A percentile compares a stretch with the other conserved stretches of the same genome.
Evolutionary conservation across 192 early-diverging fungal species (phyloP).

Genomic region (Coemansia sp.): DNA sequence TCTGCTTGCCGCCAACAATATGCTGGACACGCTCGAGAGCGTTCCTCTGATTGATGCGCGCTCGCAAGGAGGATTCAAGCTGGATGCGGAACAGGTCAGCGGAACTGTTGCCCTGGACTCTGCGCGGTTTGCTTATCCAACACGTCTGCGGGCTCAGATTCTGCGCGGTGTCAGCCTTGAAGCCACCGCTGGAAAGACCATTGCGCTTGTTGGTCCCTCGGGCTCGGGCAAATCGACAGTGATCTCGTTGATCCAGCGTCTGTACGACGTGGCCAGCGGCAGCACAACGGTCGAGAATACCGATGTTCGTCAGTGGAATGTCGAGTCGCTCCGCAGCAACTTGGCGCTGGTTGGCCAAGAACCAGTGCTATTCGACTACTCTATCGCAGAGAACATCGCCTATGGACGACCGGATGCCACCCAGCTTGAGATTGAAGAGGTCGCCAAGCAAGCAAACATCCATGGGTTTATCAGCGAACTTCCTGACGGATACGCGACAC

Average conservation of each 20-base stretch:
- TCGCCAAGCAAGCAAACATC: conserved; percentile 64
- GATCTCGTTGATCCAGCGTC: conserved; percentile 69
- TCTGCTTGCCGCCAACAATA: conserved; percentile 72
- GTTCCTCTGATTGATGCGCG: conserved; percentile 61
- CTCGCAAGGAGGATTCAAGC: conserved; percentile 45
- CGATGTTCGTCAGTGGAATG: conserved; percentile 63
- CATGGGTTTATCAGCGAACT: conserved; percentile 59
- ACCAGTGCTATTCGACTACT: conserved; percentile 86
- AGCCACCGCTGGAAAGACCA: conserved; percentile 65
- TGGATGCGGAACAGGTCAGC: conserved; percentile 21
- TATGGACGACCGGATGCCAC: conserved; percentile 65
- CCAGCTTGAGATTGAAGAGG: conserved; percentile 62
- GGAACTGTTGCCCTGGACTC: conserved; percentile 28
- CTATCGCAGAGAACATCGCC: conserved; percentile 86
- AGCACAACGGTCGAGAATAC: conserved; percentile 62
- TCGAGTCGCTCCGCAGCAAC: conserved; percentile 68
- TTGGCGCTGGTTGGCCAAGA: conserved; percentile 93
- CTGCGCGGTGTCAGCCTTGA: conserved; percentile 60
- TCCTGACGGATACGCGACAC: conserved; percentile 66
- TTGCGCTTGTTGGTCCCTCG: conserved; percentile 85
- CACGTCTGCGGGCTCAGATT: conserved; percentile 62
- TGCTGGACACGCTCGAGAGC: conserved; percentile 75
- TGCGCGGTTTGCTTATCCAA: conserved; percentile 68
- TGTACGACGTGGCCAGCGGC: conserved; percentile 75
- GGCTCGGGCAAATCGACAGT: conserved; percentile 84